phyloP scores from a whole-genome alignment of 2,329 filamentous ascomycete genomes.

The Colletotrichum theobromicola region DNA sequence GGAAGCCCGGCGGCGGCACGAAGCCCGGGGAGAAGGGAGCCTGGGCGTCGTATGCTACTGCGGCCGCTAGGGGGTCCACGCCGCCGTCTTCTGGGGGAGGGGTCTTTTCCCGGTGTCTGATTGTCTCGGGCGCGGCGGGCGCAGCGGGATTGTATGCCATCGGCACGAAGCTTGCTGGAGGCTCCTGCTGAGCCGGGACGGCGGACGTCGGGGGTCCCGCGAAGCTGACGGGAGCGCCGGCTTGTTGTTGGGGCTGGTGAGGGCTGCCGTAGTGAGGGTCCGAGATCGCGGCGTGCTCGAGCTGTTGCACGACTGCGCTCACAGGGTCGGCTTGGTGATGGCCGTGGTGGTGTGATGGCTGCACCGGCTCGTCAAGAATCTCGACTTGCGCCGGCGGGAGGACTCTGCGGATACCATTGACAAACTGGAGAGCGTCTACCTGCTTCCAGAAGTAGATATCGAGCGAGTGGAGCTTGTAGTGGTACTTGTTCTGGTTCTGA shows the following conservation, averaged over 20 bases:
- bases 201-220: constrained; percentile 46
- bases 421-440: constrained; percentile 72
- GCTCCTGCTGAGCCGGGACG: constrained; percentile 23
- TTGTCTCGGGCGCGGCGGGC: constrained; percentile 74
- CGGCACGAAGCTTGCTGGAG: constrained; percentile 58
- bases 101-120: constrained; percentile 79
- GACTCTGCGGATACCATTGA: constrained; percentile 71
- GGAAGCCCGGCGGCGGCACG: constrained; percentile 50
- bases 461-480: constrained; percentile 77
- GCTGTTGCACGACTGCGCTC: constrained; percentile 74
- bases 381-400: constrained; percentile 66
- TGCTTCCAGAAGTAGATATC: constrained; percentile 84
- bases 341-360: constrained; percentile 43
- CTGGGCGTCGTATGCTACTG: constrained; percentile 60
- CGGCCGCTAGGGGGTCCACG: constrained; percentile 62
- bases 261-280: constrained; percentile 52
- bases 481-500: constrained; percentile 76
- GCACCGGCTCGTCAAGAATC: constrained; percentile 67
- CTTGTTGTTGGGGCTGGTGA: constrained; percentile 16
- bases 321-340: constrained; percentile 42
- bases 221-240: constrained; percentile 35
- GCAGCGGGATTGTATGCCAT: constrained; percentile 83
- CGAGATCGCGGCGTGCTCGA: constrained; percentile 74
- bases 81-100: constrained; percentile 74
- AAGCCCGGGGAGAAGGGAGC: constrained; percentile 59